Conservation (phyloP, 73 alveolate genomes). For the Durusdinium trenchii region DNA sequence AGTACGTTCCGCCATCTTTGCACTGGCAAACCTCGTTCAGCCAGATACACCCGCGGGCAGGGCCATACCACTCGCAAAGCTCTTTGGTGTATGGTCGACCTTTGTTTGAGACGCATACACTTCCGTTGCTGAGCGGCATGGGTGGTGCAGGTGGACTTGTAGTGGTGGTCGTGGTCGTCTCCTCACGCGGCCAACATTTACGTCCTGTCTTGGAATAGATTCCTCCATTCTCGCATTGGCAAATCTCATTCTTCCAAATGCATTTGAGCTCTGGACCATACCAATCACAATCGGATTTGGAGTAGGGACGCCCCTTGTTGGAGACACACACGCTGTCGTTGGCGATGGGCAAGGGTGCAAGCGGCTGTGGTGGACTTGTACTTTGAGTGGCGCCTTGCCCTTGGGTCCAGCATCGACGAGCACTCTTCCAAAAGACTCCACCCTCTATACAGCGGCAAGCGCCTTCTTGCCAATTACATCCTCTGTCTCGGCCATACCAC, state of each 20-base stretch:
- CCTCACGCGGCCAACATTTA: not conserved
- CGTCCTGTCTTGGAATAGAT: not conserved
- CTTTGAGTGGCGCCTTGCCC: too few relatives aligned
- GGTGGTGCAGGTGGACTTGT: not conserved
- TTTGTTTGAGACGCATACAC: not conserved
- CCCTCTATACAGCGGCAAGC: not conserved
- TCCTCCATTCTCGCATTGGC: not conserved
- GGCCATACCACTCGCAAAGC: not conserved
- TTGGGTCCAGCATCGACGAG: constrained; percentile 68
- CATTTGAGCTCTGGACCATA: not conserved
- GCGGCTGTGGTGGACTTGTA: too few relatives aligned
- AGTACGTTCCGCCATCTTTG: not conserved
- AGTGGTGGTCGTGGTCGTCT: not conserved
- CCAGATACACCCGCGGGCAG: not conserved
- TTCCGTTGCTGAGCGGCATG: not conserved
- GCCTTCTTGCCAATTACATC: constrained; percentile 8
- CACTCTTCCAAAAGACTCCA: not conserved
- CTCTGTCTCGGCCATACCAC: not conserved
- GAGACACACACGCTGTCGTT: not conserved
- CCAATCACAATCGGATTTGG: not conserved
- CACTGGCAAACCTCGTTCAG: not conserved
- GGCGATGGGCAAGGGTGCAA: not conserved
- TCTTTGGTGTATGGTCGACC: not conserved
- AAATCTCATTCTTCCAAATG: not conserved
- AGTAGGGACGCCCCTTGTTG: constrained; percentile 18